Base-by-base conservation (phyloP, 805 yeast genomes). In the Kazachstania martiniae region DNA sequence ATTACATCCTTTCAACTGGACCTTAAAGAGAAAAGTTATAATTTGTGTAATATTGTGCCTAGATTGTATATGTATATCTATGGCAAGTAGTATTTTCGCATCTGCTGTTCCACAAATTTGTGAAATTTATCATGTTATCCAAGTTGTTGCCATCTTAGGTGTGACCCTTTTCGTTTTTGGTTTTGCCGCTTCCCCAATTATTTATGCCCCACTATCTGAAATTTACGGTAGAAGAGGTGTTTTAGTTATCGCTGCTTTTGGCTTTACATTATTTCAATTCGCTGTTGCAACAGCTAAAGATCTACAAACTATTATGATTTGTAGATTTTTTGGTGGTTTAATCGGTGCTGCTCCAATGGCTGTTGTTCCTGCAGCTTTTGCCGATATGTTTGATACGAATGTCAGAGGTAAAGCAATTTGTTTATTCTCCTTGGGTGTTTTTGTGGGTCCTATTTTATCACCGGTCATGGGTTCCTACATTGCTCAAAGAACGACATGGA, bases 161-260 rank as follows among this genome's bases (percentile, higher is more conserved):
- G 70, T 85, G 4, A 75, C 95, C 0, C 63, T 86, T 14, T 87
- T 73, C 47, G 95, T 87, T 7, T 56, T 85, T 28, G 97, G 96
- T 8, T 89, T 87, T 58, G 96, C 95, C 1, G 68, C 84, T 1
- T 95, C 96, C 12, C 97, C 97, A 5, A 64, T 87, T 31, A 47
- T 84, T 21, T 87, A 91, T 84, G 95, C 91, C 19, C 95, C 94
- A 5, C 53, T 81, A 23, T 77, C 89, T n/a, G 94, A 81, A 53
- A 49, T 78, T 23, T 77, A 66, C 43, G 91, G 94, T 31, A 71
- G 94, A 55, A 70, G 72, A 51, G 55, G 67, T 9, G 74, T 83
- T 12, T 45, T 81, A 32, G 41, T 79, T 2, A 39, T 73, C 4
- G 73, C 86, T 4, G 53, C 68, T 4, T 59, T 82, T 26, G 70